These are phyloP conservation scores for Serendipita sp. DNA, from an alignment of 768 basidiomycete species.

Conservation along the genomic window DNA sequence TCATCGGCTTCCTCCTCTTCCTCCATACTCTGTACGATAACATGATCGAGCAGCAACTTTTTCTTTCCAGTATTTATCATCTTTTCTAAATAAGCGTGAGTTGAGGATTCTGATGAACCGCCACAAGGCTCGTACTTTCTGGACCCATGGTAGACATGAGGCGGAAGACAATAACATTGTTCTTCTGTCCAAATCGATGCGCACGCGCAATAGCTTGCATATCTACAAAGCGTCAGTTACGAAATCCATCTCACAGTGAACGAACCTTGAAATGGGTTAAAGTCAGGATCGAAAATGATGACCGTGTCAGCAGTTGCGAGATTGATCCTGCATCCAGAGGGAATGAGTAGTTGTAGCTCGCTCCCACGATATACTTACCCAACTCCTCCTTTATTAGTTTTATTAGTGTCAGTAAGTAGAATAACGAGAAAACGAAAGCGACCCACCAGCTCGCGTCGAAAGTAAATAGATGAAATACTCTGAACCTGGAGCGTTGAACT, in stretches of 20 bases:
- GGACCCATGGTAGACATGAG: constrained; percentile 90
- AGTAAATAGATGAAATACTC: constrained; percentile 84
- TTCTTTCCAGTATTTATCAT: constrained; percentile 90
- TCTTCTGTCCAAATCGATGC: constrained; percentile 88
- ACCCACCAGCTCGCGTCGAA: constrained; percentile 84
- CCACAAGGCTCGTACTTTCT: constrained; percentile 37
- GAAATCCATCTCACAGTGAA: neutral
- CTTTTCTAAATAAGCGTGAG: constrained; percentile 36
- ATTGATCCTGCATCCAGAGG: constrained; percentile 42
- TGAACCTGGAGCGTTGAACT: constrained; percentile 76
- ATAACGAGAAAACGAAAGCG: constrained; percentile 21
- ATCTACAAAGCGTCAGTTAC: neutral
- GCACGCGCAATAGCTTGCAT: constrained; percentile 80
- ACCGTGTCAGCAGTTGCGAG: constrained; percentile 86
- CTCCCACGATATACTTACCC: neutral
- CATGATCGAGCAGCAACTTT: constrained; percentile 84
- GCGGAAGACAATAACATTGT: constrained; percentile 89
- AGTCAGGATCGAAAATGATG: constrained; percentile 88
- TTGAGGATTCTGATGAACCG: neutral
- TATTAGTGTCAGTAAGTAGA: constrained; percentile 6
- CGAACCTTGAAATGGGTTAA: constrained; percentile 85
- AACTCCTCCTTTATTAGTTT: neutral
- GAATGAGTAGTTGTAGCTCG: constrained; percentile 2
- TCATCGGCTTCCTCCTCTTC: constrained; percentile 64
- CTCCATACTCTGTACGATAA: constrained; percentile 94